Base-by-base conservation (phyloP, 2,329 filamentous ascomycete species). In the Curvularia verruculosa region DNA sequence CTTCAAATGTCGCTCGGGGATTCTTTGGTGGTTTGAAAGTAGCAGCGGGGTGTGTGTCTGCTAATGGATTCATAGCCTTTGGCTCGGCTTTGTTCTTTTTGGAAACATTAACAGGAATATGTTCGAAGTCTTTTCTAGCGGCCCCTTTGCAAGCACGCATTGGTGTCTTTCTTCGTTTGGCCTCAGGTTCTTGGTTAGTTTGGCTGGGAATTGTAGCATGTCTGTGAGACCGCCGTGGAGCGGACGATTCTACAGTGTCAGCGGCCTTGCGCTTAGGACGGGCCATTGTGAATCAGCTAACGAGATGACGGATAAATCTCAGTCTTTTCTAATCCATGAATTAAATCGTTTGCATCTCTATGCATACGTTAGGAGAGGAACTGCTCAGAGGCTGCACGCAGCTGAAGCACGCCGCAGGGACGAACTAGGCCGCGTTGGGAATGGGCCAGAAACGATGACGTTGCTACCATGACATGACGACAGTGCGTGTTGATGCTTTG, bases 1-100 rank as follows among this genome's bases (percentile, higher is more conserved):
- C 49, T 37, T 46, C 29, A 12, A 52, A 45, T 7, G 40, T 52
- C 6, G 49, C 40, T n/a, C 7, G 29, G n/a, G 49, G 49, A 2
- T 45, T 52, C 7, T 24, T 19, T 1, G 41, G 41, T 7, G 40
- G 15, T 23, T 23, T 45, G 49, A 37, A 45, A 8, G 41, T 52
- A 10, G 49, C 6, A 21, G 41, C 49, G 23, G 49, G 39, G 23
- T 52, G n/a, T n/a, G 12, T 10, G 10, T 41, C 2, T 13, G 19
- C 1, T 13, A 1, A 23, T 15, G 4, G 19, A 24, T 36, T 41
- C 6, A 1, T 1, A 2, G 18, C 21, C 1, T 26, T 29, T 36
- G n/a, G n/a, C 31, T 39, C 28, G 2, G 3, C 44, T 18, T 29
- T 52, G 12, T 15, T 46, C 12, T 10, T 6, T 24, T 18, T 46